Conservation (phyloP, 352 stramenopile genomes). For the Aphanomyces astaci region DNA sequence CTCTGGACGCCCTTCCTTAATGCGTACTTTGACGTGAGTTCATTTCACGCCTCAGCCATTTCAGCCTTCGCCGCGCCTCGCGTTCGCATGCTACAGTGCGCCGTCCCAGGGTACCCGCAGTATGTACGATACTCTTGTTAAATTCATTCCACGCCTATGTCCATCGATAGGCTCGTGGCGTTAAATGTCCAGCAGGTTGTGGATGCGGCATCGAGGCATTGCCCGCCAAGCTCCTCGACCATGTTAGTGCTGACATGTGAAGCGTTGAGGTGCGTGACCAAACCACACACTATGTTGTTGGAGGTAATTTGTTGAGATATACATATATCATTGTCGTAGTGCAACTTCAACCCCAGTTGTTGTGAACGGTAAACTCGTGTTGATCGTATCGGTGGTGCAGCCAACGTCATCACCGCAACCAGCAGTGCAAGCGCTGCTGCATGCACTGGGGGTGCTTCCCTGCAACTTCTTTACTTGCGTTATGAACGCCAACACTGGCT, state of each 20-base stretch:
- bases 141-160: too few relatives aligned
- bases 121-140: background rate
- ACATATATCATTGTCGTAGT: background rate
- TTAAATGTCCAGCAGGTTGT: background rate
- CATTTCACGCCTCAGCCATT: background rate
- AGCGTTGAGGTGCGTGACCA: background rate
- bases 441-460: background rate
- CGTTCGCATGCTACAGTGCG: background rate
- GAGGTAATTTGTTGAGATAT: too few relatives aligned
- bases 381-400: background rate
- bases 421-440: background rate
- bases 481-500: background rate
- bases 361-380: background rate
- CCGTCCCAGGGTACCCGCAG: background rate
- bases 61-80: background rate
- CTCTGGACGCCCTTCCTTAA: background rate
- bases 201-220: background rate
- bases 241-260: background rate
- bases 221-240: background rate
- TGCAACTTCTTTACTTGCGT: conserved; percentile 9
- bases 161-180: background rate
- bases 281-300: too few relatives aligned
- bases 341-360: background rate
- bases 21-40: background rate
- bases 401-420: background rate